Evolutionary conservation across 768 basidiomycete species (phyloP).

Genomic region (Podaxis sp.): DNA sequence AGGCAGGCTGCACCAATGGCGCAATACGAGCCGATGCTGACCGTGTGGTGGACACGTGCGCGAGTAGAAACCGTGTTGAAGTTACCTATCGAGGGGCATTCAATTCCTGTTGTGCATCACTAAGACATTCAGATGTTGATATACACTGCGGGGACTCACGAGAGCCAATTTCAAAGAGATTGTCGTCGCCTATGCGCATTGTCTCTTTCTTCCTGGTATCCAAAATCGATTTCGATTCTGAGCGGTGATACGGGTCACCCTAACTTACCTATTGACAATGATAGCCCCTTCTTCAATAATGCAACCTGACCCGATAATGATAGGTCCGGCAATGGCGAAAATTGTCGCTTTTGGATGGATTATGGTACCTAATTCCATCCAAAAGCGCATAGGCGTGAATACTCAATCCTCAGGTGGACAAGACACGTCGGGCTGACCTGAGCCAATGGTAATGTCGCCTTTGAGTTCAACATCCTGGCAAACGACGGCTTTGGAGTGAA

Average conservation of each 20-base stretch:
- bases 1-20: slow-evolving; percentile 79
- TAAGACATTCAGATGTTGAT: neutral
- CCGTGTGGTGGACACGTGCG: slow-evolving; percentile 77
- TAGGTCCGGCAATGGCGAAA: slow-evolving; percentile 86
- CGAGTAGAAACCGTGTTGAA: slow-evolving; percentile 85
- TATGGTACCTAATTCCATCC: slow-evolving; percentile 54
- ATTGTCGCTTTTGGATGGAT: slow-evolving; percentile 94
- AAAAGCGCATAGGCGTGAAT: neutral
- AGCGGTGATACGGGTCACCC: neutral
- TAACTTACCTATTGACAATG: slow-evolving; percentile 74
- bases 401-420: neutral
- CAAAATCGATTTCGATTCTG: neutral
- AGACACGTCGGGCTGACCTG: slow-evolving; percentile 40
- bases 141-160: slow-evolving; percentile 47
- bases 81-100: slow-evolving; percentile 79
- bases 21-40: slow-evolving; percentile 76
- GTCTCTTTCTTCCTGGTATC: slow-evolving; percentile 61
- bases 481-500: slow-evolving; percentile 87
- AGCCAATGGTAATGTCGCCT: slow-evolving; percentile 90
- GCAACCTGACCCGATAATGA: slow-evolving; percentile 83
- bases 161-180: slow-evolving; percentile 91
- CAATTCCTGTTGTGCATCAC: slow-evolving; percentile 57
- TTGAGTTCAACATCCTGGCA: slow-evolving; percentile 93
- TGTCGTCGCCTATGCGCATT: slow-evolving; percentile 92
- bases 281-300: slow-evolving; percentile 91